Evolutionary conservation across 306 rosid genomes (phyloP), one percentile per base, ranked within the genome.

Genomic region (Cicer judaicum): DNA sequence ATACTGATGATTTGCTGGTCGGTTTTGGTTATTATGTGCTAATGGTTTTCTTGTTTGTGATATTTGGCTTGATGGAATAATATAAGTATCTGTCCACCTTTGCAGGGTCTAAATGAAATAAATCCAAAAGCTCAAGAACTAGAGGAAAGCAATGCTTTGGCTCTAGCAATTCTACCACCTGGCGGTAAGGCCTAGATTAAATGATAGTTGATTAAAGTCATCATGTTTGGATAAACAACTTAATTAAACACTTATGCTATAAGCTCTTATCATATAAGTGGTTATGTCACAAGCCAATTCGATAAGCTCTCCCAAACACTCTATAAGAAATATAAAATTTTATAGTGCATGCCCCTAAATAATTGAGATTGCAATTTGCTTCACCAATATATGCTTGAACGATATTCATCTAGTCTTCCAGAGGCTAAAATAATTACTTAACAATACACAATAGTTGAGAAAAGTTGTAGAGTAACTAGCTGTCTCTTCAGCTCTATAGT

Each of bases 81-180:
- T 78, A 19, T 39, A 34, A 56, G 5, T 63, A 34, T 19, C 14
- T 36, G 39, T 52, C 40, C 18, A 44, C 66, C 59, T 74, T 62
- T 79, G 77, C 72, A 94, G 99, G 96, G 98, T 80, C 85, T 94
- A 56, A 74, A 57, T 63, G 93, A 87, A 80, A 73, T 90, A 75
- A 86, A 90, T 86, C 90, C 97, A 36, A 89, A 59, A 84, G 86
- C 87, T 40, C 81, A 77, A 81, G 96, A 92, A 81, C 72, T 92
- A 40, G 99, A 94, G 80, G 93, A 94, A 62, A 74, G 71, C 77
- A 92, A 92, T 80, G 96, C 98, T 75, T 75, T 90, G 79, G 99
- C 99, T 12, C 93, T 94, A 36, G 99, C 99, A 16, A 92, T 94
- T 65, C 53, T 84, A 82, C 86, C 89, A 84, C 63, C 84, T 21